Conservation (phyloP, 495 filamentous ascomycete species). For the Staphylotrichum longicolle region DNA sequence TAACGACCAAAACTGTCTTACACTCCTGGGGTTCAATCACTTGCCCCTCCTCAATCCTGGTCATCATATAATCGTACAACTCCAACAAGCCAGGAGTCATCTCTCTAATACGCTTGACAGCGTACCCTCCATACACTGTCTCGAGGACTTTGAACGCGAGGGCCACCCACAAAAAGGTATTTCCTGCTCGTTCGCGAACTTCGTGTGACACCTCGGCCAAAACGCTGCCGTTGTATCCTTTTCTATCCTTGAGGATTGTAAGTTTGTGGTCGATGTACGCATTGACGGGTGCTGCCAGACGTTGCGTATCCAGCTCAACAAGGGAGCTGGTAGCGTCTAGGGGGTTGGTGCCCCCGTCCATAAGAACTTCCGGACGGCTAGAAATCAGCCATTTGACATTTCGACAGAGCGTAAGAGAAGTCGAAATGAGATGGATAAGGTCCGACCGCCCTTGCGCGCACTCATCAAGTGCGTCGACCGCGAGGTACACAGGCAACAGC, state of each 20-base stretch:
- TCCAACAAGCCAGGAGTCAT: slow-evolving; percentile 24
- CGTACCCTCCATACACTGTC: not conserved
- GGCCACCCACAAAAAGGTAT: slow-evolving; percentile 42
- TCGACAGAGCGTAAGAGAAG: slow-evolving; percentile 13
- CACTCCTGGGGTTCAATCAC: not conserved
- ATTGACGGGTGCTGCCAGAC: slow-evolving; percentile 20
- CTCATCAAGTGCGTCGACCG: slow-evolving; percentile 35
- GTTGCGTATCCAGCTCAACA: slow-evolving; percentile 23
- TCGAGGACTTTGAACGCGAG: slow-evolving; percentile 23
- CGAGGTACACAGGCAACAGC: slow-evolving; percentile 35
- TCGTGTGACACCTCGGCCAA: slow-evolving; percentile 18
- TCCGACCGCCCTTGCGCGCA: slow-evolving; percentile 15
- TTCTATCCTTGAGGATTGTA: slow-evolving; percentile 14
- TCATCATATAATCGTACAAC: slow-evolving; percentile 25
- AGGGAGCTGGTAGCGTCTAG: slow-evolving; percentile 30
- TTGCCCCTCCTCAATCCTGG: slow-evolving; percentile 11
- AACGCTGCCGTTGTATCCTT: slow-evolving; percentile 22
- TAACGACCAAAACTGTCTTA: slow-evolving; percentile 21
- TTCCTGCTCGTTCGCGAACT: slow-evolving; percentile 25
- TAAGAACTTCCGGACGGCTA: slow-evolving; percentile 30
- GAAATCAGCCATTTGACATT: slow-evolving; percentile 44
- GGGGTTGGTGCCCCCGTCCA: slow-evolving; percentile 9
- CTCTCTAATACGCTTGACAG: not conserved
- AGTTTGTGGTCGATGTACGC: slow-evolving; percentile 41
- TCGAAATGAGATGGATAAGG: slow-evolving; percentile 22